Percentiles rank a stretch among this genome's conserved stretches.
Conservation (phyloP, 2,329 filamentous ascomycete genomes). For the Aspergillus japonicus region DNA sequence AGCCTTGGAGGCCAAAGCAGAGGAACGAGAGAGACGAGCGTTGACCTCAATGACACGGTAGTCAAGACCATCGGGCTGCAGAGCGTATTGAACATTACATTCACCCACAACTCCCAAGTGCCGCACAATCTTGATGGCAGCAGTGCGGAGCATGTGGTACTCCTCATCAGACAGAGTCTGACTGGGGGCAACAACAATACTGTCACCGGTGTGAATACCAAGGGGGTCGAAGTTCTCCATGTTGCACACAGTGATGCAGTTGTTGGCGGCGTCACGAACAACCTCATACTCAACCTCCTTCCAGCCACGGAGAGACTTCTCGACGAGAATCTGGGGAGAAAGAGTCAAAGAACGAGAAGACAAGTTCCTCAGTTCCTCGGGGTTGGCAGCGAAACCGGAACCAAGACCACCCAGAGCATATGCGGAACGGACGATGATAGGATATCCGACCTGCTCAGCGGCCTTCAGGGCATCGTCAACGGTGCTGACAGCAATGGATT, state of each 20-base stretch:
- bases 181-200: constrained; percentile 94
- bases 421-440: constrained; percentile 95
- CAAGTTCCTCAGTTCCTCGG: constrained; percentile 90
- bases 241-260: constrained; percentile 99
- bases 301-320: constrained; percentile 99
- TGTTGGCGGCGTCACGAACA: constrained; percentile 93
- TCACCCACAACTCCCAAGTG: constrained; percentile 97
- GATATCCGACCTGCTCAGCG: constrained; percentile 84
- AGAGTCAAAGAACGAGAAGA: constrained; percentile 88
- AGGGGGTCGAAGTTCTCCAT: constrained; percentile 99
- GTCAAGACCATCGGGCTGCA: constrained; percentile 94
- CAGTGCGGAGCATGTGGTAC: constrained; percentile 98
- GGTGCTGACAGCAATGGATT: constrained; percentile 88
- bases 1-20: constrained; percentile 93
- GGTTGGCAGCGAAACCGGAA: constrained; percentile 91
- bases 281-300: constrained; percentile 99
- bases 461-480: constrained; percentile 90
- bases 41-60: constrained; percentile 99
- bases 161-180: constrained; percentile 98
- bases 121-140: constrained; percentile 96
- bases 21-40: constrained; percentile 94
- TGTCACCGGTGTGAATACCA: constrained; percentile 97
- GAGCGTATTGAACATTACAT: constrained; percentile 97
- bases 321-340: constrained; percentile 93
- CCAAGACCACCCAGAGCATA: constrained; percentile 95